phyloP scores from a whole-genome alignment of 352 stramenopile species.

The Globisporangium nodosum region DNA sequence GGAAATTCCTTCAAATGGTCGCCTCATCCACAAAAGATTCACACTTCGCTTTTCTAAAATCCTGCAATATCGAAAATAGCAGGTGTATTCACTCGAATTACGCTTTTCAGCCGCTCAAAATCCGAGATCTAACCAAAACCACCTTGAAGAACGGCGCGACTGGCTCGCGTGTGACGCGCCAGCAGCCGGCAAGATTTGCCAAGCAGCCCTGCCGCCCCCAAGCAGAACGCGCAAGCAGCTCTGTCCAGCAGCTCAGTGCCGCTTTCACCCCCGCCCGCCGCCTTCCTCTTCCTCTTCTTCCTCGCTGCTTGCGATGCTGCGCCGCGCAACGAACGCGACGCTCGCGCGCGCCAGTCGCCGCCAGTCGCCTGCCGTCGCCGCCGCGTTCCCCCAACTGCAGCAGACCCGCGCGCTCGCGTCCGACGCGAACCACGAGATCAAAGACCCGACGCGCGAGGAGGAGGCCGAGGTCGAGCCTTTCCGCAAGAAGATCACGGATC shows the following conservation, averaged over 20 bases:
- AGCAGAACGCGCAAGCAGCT: neutral
- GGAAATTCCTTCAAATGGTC: neutral
- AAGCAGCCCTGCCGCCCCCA: neutral
- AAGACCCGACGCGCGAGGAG: constrained; percentile 24
- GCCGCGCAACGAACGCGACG: constrained; percentile 5
- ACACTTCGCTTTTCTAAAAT: neutral
- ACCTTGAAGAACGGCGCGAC: constrained; percentile 1
- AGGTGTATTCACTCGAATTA: neutral
- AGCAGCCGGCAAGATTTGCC: neutral
- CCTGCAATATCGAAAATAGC: neutral
- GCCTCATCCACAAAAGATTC: constrained; percentile 1
- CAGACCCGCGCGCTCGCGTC: constrained; percentile 25
- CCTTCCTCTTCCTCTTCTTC: neutral
- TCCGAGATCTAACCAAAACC: neutral
- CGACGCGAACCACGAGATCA: constrained; percentile 32
- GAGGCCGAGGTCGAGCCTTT: constrained; percentile 36
- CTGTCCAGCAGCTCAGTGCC: neutral
- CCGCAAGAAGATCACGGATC: constrained; percentile 43
- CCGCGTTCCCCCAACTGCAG: neutral
- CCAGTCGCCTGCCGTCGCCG: neutral
- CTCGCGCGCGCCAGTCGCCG: constrained; percentile 1
- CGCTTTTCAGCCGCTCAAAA: too few species aligned
- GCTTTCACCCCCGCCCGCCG: neutral
- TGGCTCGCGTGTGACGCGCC: neutral
- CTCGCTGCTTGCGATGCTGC: constrained; percentile 3